Conservation (phyloP, 139 green algal species). For the Tetradesmus obliquus region DNA sequence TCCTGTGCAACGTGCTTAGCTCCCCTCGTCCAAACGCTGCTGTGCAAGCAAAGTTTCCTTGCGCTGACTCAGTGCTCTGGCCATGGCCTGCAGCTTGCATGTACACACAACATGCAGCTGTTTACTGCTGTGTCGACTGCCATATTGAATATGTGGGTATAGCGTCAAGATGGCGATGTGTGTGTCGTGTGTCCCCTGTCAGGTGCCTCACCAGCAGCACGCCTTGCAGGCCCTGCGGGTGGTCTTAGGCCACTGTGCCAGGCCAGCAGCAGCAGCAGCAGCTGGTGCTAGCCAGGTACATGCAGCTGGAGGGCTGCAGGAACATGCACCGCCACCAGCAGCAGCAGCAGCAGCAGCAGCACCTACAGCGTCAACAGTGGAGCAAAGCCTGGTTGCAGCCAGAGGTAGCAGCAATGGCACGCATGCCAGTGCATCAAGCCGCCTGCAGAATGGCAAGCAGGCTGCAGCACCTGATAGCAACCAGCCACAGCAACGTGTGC, state of each 20-base stretch:
- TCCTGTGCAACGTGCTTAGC: too few species aligned
- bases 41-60: too few species aligned
- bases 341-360: neutral
- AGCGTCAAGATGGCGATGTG: too few species aligned
- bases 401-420: neutral
- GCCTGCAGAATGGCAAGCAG: neutral
- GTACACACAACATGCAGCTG: too few species aligned
- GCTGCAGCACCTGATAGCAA: neutral
- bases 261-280: neutral
- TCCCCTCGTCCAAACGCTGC: too few species aligned
- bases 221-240: neutral
- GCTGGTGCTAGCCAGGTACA: neutral
- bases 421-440: neutral
- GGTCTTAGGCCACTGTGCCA: neutral
- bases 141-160: too few species aligned
- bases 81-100: too few species aligned
- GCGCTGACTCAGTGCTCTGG: too few species aligned
- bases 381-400: neutral
- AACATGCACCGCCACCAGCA: neutral
- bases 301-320: neutral
- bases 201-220: neutral
- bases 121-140: too few species aligned
- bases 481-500: conserved; percentile 11
- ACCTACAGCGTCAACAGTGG: neutral
- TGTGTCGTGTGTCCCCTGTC: neutral